These are phyloP conservation scores for Penicillium sp. DNA, from an alignment of 2,329 filamentous ascomycete genomes.

Conservation along the genomic window DNA sequence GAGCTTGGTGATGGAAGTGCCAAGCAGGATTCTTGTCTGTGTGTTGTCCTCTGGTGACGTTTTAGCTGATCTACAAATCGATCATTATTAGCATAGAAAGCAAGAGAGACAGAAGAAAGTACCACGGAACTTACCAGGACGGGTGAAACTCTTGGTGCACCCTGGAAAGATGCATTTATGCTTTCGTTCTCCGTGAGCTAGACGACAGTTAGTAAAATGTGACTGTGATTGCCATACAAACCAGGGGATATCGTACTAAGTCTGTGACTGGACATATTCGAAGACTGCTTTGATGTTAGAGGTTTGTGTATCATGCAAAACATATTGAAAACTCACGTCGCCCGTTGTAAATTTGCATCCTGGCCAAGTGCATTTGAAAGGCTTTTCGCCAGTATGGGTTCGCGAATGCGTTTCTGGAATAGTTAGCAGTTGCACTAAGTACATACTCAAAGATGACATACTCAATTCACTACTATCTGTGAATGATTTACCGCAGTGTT, in stretches of 20 bases:
- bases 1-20: conserved; percentile 25
- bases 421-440: conserved; percentile 18
- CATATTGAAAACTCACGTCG: conserved; percentile 36
- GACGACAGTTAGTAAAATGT: conserved; percentile 11
- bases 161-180: conserved; percentile 43
- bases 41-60: conserved; percentile 40
- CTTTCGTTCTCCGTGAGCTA: conserved; percentile 43
- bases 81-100: background rate
- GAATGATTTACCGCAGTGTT: conserved; percentile 43
- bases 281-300: conserved; percentile 33
- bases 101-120: too few relatives aligned
- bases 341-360: conserved; percentile 46
- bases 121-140: conserved; percentile 36
- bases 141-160: conserved; percentile 46
- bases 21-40: conserved; percentile 29
- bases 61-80: conserved; percentile 40
- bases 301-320: background rate
- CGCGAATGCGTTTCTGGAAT: conserved; percentile 44
- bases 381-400: conserved; percentile 46
- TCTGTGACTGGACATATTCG: conserved; percentile 48
- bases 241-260: conserved; percentile 35
- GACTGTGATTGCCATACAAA: background rate
- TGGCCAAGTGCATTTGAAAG: conserved; percentile 44
- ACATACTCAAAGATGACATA: conserved; percentile 21
- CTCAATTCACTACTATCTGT: conserved; percentile 48